These are phyloP conservation scores for Linum lewisii DNA, from an alignment of 345 rosid genomes.

Conservation along the genomic window DNA sequence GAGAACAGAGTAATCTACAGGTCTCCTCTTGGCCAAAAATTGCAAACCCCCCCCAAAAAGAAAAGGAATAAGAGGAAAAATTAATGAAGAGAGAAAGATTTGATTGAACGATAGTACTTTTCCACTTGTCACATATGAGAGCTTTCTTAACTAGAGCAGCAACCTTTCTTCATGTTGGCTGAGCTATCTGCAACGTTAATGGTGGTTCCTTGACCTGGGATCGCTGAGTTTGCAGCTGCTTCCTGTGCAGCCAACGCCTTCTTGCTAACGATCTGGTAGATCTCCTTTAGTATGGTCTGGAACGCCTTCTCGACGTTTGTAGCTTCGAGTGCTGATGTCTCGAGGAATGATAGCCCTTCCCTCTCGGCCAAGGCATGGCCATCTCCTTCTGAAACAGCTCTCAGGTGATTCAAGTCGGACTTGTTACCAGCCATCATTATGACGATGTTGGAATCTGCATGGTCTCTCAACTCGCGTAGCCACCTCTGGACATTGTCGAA, in stretches of 20 bases:
- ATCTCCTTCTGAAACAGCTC: slow-evolving; percentile 19
- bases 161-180: slow-evolving; percentile 12
- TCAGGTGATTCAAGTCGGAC: slow-evolving; percentile 24
- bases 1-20: slow-evolving; percentile 17
- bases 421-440: slow-evolving; percentile 29
- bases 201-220: slow-evolving; percentile 25
- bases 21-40: slow-evolving; percentile 15
- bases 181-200: slow-evolving; percentile 19
- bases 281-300: slow-evolving; percentile 24
- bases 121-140: neutral
- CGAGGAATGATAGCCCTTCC: slow-evolving; percentile 24
- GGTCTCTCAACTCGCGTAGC: slow-evolving; percentile 25
- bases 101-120: slow-evolving; percentile 5
- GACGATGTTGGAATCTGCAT: slow-evolving; percentile 26
- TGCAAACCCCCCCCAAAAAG: neutral
- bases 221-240: slow-evolving; percentile 19
- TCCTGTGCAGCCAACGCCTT: slow-evolving; percentile 28
- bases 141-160: slow-evolving; percentile 15
- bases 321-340: slow-evolving; percentile 25
- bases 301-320: slow-evolving; percentile 25
- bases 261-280: slow-evolving; percentile 24
- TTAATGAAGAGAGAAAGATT: neutral
- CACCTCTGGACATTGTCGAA: slow-evolving; percentile 25
- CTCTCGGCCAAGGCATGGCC: slow-evolving; percentile 23
- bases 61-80: too few species aligned